Evolutionary conservation across 1,284 basidiomycete genomes (phyloP), one percentile per base, ranked within the genome.

Genomic region (Phlebopus sp.): DNA sequence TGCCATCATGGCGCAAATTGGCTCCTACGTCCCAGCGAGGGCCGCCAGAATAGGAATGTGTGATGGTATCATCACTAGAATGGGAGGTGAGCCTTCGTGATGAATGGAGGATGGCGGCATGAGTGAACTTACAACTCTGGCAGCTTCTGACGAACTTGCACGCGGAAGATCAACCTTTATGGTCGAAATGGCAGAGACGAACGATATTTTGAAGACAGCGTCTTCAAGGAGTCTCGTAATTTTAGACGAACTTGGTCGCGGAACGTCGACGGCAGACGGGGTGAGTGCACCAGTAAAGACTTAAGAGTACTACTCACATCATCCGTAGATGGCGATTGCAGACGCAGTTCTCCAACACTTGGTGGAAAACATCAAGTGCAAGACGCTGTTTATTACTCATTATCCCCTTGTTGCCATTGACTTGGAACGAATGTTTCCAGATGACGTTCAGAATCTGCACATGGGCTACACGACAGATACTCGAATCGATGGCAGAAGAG

Each of bases 141-240:
- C 50, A 89, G 94, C 94, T 0, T 86, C 84, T 5, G 95, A 97
- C 62, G 90, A 95, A 54, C 69, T 97, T 29, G 79, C 84, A 2
- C 75, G 86, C 30, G 92, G 92, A 0, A 82, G 91, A 18, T 92
- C 90, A 1, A 97, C 94, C 0, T 96, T 95, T 61, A 94, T 97
- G 92, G 90, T 97, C 1, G 96, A 99, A 69, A 86, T 98, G 73
- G 78, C 85, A 7, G 95, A 98, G 66, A 97, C 95, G 0, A 89
- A 86, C 57, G 91, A 97, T 55, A 95, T 98, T 48, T 69, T 98
- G 14, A 77, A 81, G 34, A 75, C 80, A 13, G 86, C 89, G 1
- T 89, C 90, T 0, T 67, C 75, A 10, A 76, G 75, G 35, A 90
- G 88, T 45, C 73, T 95, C 5, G 90, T 97, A 9, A 87, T 97